Conservation (phyloP, 495 filamentous ascomycete genomes). For the Tuber melanosporum region DNA sequence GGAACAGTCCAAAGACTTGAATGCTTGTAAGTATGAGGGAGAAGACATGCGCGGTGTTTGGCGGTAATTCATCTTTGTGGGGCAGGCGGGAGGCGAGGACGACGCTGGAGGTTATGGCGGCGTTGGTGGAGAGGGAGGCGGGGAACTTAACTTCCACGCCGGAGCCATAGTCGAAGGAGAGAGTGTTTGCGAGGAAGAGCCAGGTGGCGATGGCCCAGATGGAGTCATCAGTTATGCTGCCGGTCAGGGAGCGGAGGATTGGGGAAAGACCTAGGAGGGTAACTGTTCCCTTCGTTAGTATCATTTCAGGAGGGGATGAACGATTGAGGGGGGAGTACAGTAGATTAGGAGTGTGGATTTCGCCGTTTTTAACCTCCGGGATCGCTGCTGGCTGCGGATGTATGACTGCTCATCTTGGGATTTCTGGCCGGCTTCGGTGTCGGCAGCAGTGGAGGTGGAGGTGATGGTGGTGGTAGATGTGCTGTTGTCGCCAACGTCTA, state of each 20-base stretch:
- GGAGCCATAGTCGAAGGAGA: conserved; percentile 91
- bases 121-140: conserved; percentile 85
- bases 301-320: not conserved
- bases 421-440: conserved; percentile 12
- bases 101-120: conserved; percentile 88
- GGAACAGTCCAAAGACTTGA: conserved; percentile 94
- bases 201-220: conserved; percentile 96
- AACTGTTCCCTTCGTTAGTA: conserved; percentile 20
- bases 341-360: conserved; percentile 95
- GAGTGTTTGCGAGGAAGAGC: conserved; percentile 89
- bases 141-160: conserved; percentile 63
- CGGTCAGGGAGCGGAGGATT: conserved; percentile 88
- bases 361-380: conserved; percentile 60
- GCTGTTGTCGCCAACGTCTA: not conserved
- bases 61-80: conserved; percentile 39
- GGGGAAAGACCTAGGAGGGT: conserved; percentile 83
- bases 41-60: conserved; percentile 83
- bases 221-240: conserved; percentile 78
- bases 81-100: conserved; percentile 83
- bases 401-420: conserved; percentile 22
- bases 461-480: conserved; percentile 8
- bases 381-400: conserved; percentile 22
- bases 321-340: conserved; percentile 45
- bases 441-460: not conserved
- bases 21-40: conserved; percentile 91